Conservation (phyloP, 352 stramenopile genomes). For the Chrysophaeum taylorii region DNA sequence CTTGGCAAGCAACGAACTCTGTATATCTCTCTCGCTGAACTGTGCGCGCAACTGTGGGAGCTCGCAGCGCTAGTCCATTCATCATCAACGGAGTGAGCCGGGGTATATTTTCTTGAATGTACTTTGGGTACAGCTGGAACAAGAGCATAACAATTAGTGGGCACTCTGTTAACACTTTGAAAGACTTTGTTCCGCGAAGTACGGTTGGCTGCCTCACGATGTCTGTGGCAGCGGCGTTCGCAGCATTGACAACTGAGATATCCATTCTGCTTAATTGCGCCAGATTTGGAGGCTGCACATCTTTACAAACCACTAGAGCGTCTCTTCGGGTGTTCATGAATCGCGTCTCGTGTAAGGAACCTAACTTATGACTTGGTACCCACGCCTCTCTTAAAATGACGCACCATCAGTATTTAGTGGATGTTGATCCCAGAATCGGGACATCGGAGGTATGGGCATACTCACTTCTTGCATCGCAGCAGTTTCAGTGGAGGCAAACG, state of each 20-base stretch:
- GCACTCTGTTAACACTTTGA: conserved; percentile 88
- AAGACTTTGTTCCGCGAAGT: conserved; percentile 71
- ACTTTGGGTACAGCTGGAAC: conserved; percentile 93
- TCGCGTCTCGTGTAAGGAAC: conserved; percentile 24
- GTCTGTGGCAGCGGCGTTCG: background rate
- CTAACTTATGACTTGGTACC: too few relatives aligned
- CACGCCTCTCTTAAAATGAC: too few relatives aligned
- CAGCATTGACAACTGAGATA: background rate
- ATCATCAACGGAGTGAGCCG: conserved; percentile 94
- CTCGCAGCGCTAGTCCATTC: conserved; percentile 69
- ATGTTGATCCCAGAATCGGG: too few relatives aligned
- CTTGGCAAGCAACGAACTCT: conserved; percentile 82
- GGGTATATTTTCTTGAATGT: conserved; percentile 85
- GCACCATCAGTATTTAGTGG: too few relatives aligned
- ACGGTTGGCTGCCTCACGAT: conserved; percentile 26
- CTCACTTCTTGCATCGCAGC: too few relatives aligned
- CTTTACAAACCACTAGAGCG: conserved; percentile 34
- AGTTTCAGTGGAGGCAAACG: conserved; percentile 26
- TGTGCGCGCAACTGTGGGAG: conserved; percentile 39
- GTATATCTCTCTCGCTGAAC: background rate
- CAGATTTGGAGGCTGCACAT: background rate
- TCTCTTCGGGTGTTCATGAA: conserved; percentile 18
- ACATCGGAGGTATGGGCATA: too few relatives aligned
- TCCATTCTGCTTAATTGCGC: background rate
- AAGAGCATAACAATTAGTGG: conserved; percentile 96